Evolutionary conservation across 768 basidiomycete species (phyloP).

Genomic region (Termitomyces sp.): DNA sequence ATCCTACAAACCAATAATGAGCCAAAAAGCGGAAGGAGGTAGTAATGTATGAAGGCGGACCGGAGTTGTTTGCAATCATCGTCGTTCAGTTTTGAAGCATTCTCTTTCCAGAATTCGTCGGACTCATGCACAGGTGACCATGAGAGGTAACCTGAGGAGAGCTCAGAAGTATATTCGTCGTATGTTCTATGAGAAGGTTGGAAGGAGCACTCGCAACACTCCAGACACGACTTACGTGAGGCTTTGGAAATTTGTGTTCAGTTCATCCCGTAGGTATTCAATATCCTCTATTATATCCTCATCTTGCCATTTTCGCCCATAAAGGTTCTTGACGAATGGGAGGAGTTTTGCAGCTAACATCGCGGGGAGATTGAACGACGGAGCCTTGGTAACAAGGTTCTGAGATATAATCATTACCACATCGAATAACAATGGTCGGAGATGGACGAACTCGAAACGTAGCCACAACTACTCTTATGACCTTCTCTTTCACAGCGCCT

Average conservation of each 20-base stretch:
- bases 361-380: slow-evolving; percentile 80
- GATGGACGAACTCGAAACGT: slow-evolving; percentile 65
- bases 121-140: slow-evolving; percentile 97
- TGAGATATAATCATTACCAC: slow-evolving; percentile 22
- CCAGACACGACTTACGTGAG: slow-evolving; percentile 62
- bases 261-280: slow-evolving; percentile 78
- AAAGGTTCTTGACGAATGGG: slow-evolving; percentile 82
- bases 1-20: slow-evolving; percentile 38
- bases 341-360: slow-evolving; percentile 88
- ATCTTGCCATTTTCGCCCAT: slow-evolving; percentile 85
- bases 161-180: slow-evolving; percentile 91
- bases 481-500: slow-evolving; percentile 92
- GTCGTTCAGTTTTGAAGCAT: slow-evolving; percentile 82
- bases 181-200: slow-evolving; percentile 61
- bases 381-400: slow-evolving; percentile 90
- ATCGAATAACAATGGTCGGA: neutral
- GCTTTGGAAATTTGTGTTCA: slow-evolving; percentile 81
- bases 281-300: slow-evolving; percentile 94
- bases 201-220: neutral
- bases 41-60: slow-evolving; percentile 33
- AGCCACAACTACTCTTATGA: slow-evolving; percentile 87
- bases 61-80: slow-evolving; percentile 79
- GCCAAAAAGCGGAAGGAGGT: neutral
- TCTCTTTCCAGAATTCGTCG: slow-evolving; percentile 98
- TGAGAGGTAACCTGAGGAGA: slow-evolving; percentile 83